Percentiles rank a stretch among this genome's conserved stretches.
phyloP scores from a whole-genome alignment of 2,329 filamentous ascomycete species.

The Aspergillus cejpii region DNA sequence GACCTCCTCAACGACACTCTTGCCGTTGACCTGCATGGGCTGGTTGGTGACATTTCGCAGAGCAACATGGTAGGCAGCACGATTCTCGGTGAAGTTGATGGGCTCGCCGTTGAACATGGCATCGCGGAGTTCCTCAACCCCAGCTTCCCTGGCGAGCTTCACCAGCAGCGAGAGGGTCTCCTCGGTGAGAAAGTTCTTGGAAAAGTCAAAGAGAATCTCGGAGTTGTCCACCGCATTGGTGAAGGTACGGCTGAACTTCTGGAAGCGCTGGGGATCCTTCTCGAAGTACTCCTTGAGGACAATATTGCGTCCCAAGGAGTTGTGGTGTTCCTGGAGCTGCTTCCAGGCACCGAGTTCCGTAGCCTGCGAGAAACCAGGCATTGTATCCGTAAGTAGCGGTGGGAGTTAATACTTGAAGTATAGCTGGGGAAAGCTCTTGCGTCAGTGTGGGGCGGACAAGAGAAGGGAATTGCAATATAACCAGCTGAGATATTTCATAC shows the following conservation, averaged over 20 bases:
- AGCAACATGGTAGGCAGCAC: slow-evolving; percentile 91
- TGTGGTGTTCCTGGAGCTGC: slow-evolving; percentile 84
- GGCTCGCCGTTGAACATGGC: slow-evolving; percentile 95
- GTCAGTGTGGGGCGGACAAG: slow-evolving; percentile 26
- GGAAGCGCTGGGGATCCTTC: slow-evolving; percentile 78
- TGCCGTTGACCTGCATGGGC: slow-evolving; percentile 75
- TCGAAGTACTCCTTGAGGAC: slow-evolving; percentile 90
- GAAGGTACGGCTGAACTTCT: slow-evolving; percentile 84
- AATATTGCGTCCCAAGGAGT: slow-evolving; percentile 77
- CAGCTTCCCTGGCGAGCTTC: slow-evolving; percentile 85
- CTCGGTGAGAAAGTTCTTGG: slow-evolving; percentile 95
- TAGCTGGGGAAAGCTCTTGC: slow-evolving; percentile 4
- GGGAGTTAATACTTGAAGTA: slow-evolving; percentile 7
- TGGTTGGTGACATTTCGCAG: slow-evolving; percentile 83
- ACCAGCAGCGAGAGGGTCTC: slow-evolving; percentile 82
- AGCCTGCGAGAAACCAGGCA: slow-evolving; percentile 57
- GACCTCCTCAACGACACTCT: slow-evolving; percentile 90
- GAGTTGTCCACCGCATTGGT: slow-evolving; percentile 67
- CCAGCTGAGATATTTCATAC: slow-evolving; percentile 4
- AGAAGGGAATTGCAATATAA: not conserved
- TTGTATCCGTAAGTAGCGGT: slow-evolving; percentile 19
- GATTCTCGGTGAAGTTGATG: slow-evolving; percentile 98
- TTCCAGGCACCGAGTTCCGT: slow-evolving; percentile 82
- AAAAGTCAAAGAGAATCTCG: slow-evolving; percentile 96
- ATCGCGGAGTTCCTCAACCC: slow-evolving; percentile 88